Conservation (phyloP, 768 basidiomycete species). For the Tricholoma hemisulphureum region DNA sequence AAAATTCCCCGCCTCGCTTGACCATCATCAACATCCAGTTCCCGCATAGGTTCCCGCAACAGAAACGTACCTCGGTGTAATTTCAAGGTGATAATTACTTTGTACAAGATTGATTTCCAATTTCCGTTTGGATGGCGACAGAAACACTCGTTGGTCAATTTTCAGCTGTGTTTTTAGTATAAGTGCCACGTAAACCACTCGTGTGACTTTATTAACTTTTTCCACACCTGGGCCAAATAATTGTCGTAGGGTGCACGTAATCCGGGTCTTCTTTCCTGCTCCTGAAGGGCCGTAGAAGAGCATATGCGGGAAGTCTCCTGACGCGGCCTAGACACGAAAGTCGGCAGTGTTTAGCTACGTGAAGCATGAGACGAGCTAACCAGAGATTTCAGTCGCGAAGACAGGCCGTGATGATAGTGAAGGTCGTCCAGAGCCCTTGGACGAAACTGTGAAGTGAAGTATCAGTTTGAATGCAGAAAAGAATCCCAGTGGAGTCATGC, state of each 20-base stretch:
- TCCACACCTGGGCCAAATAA: slow-evolving; percentile 91
- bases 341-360: neutral
- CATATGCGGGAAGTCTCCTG: slow-evolving; percentile 96
- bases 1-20: slow-evolving; percentile 92
- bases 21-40: neutral
- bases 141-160: slow-evolving; percentile 95
- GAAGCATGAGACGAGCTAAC: slow-evolving; percentile 36
- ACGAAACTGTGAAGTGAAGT: slow-evolving; percentile 59
- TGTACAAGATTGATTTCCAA: slow-evolving; percentile 96
- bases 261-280: slow-evolving; percentile 97
- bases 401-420: slow-evolving; percentile 83
- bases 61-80: slow-evolving; percentile 82
- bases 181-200: neutral
- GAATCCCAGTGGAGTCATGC: slow-evolving; percentile 4
- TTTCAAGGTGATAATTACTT: slow-evolving; percentile 96
- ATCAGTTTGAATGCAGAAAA: neutral
- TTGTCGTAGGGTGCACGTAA: slow-evolving; percentile 83
- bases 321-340: slow-evolving; percentile 56
- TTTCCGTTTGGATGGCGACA: slow-evolving; percentile 91
- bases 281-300: slow-evolving; percentile 97
- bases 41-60: neutral
- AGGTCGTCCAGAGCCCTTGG: slow-evolving; percentile 82
- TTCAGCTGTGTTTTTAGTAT: slow-evolving; percentile 60
- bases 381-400: slow-evolving; percentile 74
- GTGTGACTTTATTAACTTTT: slow-evolving; percentile 54